phyloP scores from a whole-genome alignment of 2,329 filamentous ascomycete species.

The Penicillium sp. region DNA sequence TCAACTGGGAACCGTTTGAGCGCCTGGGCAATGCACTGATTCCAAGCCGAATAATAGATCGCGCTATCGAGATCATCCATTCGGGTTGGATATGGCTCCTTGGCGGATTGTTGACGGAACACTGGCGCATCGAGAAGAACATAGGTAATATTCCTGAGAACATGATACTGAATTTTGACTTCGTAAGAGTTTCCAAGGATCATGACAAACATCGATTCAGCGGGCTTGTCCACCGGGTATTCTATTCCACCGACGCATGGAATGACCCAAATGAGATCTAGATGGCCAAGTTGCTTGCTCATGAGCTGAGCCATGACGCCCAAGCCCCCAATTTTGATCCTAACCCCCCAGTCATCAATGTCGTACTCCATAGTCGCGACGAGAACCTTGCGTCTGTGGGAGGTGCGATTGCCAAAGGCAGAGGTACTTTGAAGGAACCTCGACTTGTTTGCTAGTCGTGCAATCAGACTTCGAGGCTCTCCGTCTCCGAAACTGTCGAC shows the following conservation, averaged over 20 bases:
- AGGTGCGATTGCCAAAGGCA: constrained; percentile 40
- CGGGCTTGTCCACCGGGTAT: constrained; percentile 65
- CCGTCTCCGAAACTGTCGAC: constrained; percentile 32
- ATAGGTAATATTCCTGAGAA: constrained; percentile 69
- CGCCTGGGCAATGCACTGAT: constrained; percentile 70
- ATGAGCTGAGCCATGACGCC: constrained; percentile 74
- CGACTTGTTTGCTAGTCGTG: constrained; percentile 44
- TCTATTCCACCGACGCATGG: constrained; percentile 68
- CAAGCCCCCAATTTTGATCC: constrained; percentile 73
- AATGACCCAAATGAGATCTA: constrained; percentile 70
- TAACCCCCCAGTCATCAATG: constrained; percentile 72
- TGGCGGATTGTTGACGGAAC: constrained; percentile 67
- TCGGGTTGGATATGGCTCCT: constrained; percentile 68
- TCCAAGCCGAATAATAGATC: constrained; percentile 74
- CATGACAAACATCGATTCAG: constrained; percentile 66
- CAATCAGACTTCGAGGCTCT: constrained; percentile 42
- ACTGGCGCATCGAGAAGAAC: constrained; percentile 71
- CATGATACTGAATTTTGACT: constrained; percentile 69
- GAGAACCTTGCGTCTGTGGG: constrained; percentile 61
- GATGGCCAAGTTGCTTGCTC: constrained; percentile 68
- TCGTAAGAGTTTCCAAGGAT: constrained; percentile 67
- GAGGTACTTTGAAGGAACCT: constrained; percentile 47
- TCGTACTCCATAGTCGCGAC: constrained; percentile 76
- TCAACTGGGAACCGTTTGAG: constrained; percentile 68
- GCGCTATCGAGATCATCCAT: constrained; percentile 74